phyloP scores from a whole-genome alignment of 305 asterid genomes.

The Fraxinus platypoda region DNA sequence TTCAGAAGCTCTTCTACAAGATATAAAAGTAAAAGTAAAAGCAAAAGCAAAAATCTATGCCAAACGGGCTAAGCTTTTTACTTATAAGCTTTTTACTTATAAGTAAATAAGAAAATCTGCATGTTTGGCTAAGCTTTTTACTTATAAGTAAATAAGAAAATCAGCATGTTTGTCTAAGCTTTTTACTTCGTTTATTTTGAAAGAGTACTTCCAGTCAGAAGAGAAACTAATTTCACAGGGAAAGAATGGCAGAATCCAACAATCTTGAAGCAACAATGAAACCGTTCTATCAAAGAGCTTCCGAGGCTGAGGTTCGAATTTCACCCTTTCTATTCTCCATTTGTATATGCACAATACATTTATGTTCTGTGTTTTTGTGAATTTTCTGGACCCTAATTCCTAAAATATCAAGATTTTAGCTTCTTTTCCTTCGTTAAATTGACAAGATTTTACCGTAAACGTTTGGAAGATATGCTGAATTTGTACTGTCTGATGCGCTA shows the following conservation, averaged over 20 bases:
- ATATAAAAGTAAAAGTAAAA: no score
- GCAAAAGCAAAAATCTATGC: no score
- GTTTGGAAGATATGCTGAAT: background rate
- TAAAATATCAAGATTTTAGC: background rate
- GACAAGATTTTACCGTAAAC: background rate
- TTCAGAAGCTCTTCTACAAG: no score
- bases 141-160: background rate
- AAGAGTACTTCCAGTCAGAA: background rate
- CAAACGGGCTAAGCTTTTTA: background rate
- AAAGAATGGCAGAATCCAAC: constrained; percentile 36
- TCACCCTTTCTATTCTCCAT: background rate
- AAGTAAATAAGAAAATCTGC: background rate
- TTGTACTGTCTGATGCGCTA: background rate
- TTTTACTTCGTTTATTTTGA: background rate
- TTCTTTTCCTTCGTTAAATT: background rate
- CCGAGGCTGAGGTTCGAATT: constrained; percentile 76
- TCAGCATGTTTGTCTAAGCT: no score
- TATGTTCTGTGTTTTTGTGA: background rate
- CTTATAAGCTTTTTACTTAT: background rate
- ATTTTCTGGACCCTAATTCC: background rate
- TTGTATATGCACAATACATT: background rate
- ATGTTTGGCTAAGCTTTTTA: background rate
- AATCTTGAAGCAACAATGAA: constrained; percentile 49
- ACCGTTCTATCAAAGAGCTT: constrained; percentile 79
- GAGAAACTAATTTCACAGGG: background rate